phyloP scores from a whole-genome alignment of 805 yeast genomes.

The Lipomyces spencermartinsiae region DNA sequence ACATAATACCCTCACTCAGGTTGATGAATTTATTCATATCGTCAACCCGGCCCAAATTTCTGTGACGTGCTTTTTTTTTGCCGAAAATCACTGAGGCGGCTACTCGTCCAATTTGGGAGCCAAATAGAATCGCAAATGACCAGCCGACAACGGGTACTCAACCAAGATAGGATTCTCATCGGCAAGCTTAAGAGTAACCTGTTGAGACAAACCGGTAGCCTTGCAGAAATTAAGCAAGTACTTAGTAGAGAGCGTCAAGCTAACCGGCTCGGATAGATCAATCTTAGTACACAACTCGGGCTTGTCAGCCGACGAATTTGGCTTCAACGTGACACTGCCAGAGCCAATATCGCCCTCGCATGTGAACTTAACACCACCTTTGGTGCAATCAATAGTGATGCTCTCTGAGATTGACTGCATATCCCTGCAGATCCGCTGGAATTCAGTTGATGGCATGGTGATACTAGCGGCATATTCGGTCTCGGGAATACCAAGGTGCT shows the following conservation, averaged over 20 bases:
- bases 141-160: constrained; percentile 89
- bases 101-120: constrained; percentile 95
- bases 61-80: not conserved
- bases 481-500: constrained; percentile 90
- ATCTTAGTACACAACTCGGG: constrained; percentile 78
- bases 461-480: constrained; percentile 87
- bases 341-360: constrained; percentile 92
- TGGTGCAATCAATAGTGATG: constrained; percentile 81
- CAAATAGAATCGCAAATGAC: constrained; percentile 91
- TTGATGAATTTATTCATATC: not conserved
- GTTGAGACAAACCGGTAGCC: constrained; percentile 77
- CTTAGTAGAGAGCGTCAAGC: constrained; percentile 87
- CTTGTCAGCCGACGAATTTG: constrained; percentile 78
- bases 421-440: constrained; percentile 88
- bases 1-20: not conserved
- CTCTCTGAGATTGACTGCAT: constrained; percentile 87
- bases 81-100: not conserved
- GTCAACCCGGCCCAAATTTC: not conserved
- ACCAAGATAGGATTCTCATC: constrained; percentile 93
- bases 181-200: constrained; percentile 84
- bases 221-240: constrained; percentile 90
- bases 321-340: constrained; percentile 86
- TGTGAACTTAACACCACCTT: constrained; percentile 87
- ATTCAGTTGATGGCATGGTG: constrained; percentile 85
- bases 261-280: constrained; percentile 83